phyloP scores from a whole-genome alignment of 192 early-diverging fungal species.

The Coemansia brasiliensis region DNA sequence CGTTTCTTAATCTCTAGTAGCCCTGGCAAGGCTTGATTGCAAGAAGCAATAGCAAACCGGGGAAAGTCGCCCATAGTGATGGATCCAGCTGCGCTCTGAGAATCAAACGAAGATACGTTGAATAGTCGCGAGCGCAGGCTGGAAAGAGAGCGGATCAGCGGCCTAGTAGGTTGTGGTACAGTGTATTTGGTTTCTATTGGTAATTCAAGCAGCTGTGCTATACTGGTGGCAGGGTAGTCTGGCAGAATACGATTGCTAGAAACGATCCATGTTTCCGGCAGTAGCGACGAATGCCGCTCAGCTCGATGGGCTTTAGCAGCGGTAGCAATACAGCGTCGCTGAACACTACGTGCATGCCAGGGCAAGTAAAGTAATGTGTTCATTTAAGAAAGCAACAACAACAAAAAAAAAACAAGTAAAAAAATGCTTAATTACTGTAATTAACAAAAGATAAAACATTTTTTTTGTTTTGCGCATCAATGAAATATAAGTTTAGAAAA shows the following conservation, averaged over 20 bases:
- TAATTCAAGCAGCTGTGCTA: constrained; percentile 27
- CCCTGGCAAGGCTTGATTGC: constrained; percentile 21
- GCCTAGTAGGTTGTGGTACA: background rate
- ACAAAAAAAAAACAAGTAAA: background rate
- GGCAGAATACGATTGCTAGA: constrained; percentile 15
- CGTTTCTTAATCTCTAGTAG: constrained; percentile 29
- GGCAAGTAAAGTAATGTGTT: background rate
- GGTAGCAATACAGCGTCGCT: background rate
- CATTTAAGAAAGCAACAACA: constrained; percentile 4
- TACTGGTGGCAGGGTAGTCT: constrained; percentile 12
- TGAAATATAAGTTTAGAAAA: constrained; percentile 12
- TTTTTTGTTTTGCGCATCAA: too few relatives aligned
- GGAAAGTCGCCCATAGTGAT: constrained; percentile 18
- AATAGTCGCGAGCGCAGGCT: constrained; percentile 9
- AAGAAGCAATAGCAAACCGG: constrained; percentile 35
- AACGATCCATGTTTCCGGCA: constrained; percentile 37
- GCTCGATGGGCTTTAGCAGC: constrained; percentile 7
- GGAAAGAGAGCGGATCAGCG: constrained; percentile 5
- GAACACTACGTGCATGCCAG: background rate
- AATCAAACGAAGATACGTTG: background rate
- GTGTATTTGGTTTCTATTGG: constrained; percentile 21
- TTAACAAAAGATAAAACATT: constrained; percentile 5
- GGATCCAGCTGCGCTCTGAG: constrained; percentile 10
- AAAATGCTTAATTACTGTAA: background rate
- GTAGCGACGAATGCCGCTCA: constrained; percentile 45